Conservation (phyloP, 805 yeast genomes). For the Brettanomyces bruxellensis region DNA sequence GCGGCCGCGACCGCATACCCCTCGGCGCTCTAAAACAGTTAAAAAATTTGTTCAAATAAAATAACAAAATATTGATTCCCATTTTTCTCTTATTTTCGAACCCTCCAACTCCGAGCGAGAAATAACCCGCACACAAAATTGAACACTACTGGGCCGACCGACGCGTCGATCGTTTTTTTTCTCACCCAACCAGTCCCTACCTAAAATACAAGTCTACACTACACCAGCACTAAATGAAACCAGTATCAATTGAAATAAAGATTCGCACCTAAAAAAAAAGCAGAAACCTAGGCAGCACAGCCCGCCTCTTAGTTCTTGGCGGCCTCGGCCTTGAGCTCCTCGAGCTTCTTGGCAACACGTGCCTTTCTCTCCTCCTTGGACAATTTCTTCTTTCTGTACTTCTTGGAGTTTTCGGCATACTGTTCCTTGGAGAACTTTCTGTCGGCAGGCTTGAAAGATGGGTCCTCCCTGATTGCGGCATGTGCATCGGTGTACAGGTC, state of each 20-base stretch:
- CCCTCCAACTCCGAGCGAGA: too few relatives aligned
- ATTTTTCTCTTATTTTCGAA: too few relatives aligned
- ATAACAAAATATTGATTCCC: too few relatives aligned
- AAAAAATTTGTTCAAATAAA: too few relatives aligned
- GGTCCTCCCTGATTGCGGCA: slow-evolving; percentile 93
- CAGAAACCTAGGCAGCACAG: too few relatives aligned
- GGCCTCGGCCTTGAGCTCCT: slow-evolving; percentile 61
- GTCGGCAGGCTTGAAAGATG: slow-evolving; percentile 80
- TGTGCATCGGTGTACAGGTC: slow-evolving; percentile 93
- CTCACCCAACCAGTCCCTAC: too few relatives aligned
- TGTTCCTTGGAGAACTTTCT: slow-evolving; percentile 95
- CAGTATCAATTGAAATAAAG: background rate
- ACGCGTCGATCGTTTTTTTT: too few relatives aligned
- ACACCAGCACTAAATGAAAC: background rate
- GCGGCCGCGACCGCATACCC: too few relatives aligned
- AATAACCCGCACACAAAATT: too few relatives aligned
- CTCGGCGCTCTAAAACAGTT: too few relatives aligned
- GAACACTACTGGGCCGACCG: too few relatives aligned
- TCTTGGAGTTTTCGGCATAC: slow-evolving; percentile 94
- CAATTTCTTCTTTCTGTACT: slow-evolving; percentile 82
- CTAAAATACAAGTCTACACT: background rate
- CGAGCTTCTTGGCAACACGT: slow-evolving; percentile 87
- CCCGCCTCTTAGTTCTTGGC: background rate
- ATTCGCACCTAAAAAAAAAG: too few relatives aligned
- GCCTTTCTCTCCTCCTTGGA: slow-evolving; percentile 88